Conservation (phyloP, 2,329 filamentous ascomycete species). For the Fusarium brachygibbosum region DNA sequence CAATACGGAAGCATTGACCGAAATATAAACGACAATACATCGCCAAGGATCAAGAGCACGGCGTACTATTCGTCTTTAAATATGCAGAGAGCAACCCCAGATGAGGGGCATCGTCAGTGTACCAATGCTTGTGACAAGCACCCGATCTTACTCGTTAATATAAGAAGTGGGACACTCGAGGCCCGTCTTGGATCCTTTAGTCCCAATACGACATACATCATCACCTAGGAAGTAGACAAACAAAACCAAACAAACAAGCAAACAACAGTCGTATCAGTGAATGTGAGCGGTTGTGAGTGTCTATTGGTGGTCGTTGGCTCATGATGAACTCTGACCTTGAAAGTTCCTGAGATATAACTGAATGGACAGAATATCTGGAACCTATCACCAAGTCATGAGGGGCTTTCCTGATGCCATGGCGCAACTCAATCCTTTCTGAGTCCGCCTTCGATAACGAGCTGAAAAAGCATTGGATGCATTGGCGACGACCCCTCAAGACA, state of each 20-base stretch:
- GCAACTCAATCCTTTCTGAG: conserved; percentile 9
- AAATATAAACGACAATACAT: neutral
- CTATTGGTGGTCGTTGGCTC: neutral
- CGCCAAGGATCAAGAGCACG: neutral
- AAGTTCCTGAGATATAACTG: neutral
- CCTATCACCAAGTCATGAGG: neutral
- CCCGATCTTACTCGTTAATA: conserved; percentile 13
- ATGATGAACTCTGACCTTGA: neutral
- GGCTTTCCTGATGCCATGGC: conserved; percentile 2
- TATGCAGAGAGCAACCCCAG: neutral
- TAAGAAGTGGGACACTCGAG: conserved; percentile 18
- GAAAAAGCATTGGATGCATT: neutral
- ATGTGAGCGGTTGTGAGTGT: neutral
- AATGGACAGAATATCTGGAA: neutral
- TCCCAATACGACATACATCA: conserved; percentile 13
- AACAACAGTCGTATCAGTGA: neutral
- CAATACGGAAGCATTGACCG: neutral
- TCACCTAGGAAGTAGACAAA: conserved; percentile 19
- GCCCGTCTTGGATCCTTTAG: conserved; percentile 11
- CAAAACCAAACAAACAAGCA: conserved; percentile 10
- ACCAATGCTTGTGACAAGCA: conserved; percentile 11
- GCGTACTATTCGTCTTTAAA: neutral
- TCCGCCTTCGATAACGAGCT: neutral
- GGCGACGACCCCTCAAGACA: neutral
- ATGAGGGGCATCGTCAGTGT: conserved; percentile 1